Conservation (phyloP, 768 basidiomycete species). For the Neoboletus magnificus region DNA sequence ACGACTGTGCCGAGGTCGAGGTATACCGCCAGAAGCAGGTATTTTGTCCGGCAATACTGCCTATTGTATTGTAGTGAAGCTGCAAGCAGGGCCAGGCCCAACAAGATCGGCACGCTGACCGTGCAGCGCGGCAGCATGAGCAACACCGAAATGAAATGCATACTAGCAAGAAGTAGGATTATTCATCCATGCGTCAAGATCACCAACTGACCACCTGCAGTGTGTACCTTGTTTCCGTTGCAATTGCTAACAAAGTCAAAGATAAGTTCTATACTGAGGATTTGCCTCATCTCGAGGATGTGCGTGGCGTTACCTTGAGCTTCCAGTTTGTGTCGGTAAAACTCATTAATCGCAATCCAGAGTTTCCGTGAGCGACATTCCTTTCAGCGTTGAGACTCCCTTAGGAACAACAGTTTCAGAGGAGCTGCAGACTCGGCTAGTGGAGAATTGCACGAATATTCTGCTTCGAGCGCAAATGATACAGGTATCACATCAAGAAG, state of each 20-base stretch:
- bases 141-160: slow-evolving; percentile 76
- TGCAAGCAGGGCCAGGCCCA: slow-evolving; percentile 54
- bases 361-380: slow-evolving; percentile 54
- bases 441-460: slow-evolving; percentile 51
- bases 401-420: slow-evolving; percentile 41
- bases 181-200: background rate
- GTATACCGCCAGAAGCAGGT: slow-evolving; percentile 77
- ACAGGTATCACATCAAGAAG: slow-evolving; percentile 56
- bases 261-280: slow-evolving; percentile 68
- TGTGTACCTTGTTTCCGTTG: slow-evolving; percentile 66
- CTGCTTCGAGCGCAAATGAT: slow-evolving; percentile 58
- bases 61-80: slow-evolving; percentile 3
- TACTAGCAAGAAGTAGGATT: slow-evolving; percentile 71
- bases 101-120: slow-evolving; percentile 76
- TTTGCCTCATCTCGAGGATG: slow-evolving; percentile 68
- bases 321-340: slow-evolving; percentile 5
- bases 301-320: slow-evolving; percentile 36
- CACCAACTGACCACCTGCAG: slow-evolving; percentile 33
- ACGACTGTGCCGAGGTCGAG: slow-evolving; percentile 72
- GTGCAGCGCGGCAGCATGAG: slow-evolving; percentile 69
- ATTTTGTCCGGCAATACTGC: slow-evolving; percentile 1
- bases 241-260: slow-evolving; percentile 66
- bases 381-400: background rate
- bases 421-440: slow-evolving; percentile 62
- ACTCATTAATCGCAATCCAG: slow-evolving; percentile 40